A percentile compares a stretch with the other conserved stretches of the same genome.
Evolutionary conservation across 768 basidiomycete species (phyloP).

Genomic region (Suillus spraguei): DNA sequence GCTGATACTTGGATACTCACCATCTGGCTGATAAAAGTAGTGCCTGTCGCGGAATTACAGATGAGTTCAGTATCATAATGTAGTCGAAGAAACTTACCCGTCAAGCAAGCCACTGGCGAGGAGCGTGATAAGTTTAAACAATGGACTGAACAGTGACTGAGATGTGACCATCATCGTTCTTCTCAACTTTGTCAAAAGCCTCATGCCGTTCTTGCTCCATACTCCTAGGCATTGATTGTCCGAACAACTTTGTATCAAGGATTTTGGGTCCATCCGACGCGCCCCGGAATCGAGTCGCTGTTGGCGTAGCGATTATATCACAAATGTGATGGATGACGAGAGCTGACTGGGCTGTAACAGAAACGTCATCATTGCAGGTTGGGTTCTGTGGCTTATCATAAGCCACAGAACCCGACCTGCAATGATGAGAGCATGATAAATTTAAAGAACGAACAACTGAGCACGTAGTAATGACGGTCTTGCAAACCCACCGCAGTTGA

Average conservation of each 20-base stretch:
- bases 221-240: background rate
- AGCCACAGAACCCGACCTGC: background rate
- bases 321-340: background rate
- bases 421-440: background rate
- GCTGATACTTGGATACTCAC: constrained; percentile 70
- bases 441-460: background rate
- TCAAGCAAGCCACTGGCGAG: constrained; percentile 77
- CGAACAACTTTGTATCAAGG: background rate
- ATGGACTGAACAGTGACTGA: constrained; percentile 52
- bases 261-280: background rate
- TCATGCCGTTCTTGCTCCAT: background rate
- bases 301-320: background rate
- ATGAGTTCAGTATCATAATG: constrained; percentile 4
- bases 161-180: constrained; percentile 98
- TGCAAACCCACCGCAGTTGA: background rate
- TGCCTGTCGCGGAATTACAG: constrained; percentile 49
- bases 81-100: constrained; percentile 54
- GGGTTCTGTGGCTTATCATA: too few species aligned
- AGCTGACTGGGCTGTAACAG: background rate
- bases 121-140: constrained; percentile 11
- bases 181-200: constrained; percentile 48
- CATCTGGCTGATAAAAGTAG: constrained; percentile 85
- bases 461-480: background rate
- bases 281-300: background rate
- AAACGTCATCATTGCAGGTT: too few species aligned